A percentile compares a stretch with the other conserved stretches of the same genome.
phyloP scores from a whole-genome alignment of 306 rosid genomes.

The Senna tora region DNA sequence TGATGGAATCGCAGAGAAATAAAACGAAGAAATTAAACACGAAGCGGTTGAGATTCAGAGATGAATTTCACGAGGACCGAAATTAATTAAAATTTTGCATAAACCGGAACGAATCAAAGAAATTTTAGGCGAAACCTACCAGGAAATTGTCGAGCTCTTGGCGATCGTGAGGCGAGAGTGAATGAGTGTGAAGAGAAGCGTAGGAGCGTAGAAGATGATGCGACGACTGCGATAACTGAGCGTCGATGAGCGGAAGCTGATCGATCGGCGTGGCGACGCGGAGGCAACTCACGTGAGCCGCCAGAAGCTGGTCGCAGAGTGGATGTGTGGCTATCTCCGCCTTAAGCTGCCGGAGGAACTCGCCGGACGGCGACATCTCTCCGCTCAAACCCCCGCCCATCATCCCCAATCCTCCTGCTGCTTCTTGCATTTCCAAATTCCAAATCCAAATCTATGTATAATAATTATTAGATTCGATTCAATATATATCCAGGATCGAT shows the following conservation, averaged over 20 bases:
- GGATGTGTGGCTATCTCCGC: conserved; percentile 96
- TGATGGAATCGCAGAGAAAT: too few species aligned
- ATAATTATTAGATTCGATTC: too few species aligned
- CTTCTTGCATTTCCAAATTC: conserved; percentile 88
- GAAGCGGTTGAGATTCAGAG: too few species aligned
- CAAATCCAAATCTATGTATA: too few species aligned
- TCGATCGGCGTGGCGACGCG: conserved; percentile 97
- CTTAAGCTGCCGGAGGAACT: conserved; percentile 59
- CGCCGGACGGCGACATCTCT: conserved; percentile 39
- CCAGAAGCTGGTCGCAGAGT: conserved; percentile 76
- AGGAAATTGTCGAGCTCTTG: conserved; percentile 91
- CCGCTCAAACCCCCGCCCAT: conserved; percentile 22
- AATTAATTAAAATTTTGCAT: too few species aligned
- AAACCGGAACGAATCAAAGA: neutral
- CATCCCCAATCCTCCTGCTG: conserved; percentile 56
- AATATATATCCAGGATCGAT: too few species aligned
- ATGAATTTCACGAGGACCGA: too few species aligned
- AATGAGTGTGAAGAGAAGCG: conserved; percentile 60
- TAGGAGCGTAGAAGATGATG: conserved; percentile 81
- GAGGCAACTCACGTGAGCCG: conserved; percentile 87
- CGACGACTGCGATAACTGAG: conserved; percentile 85
- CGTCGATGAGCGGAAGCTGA: conserved; percentile 85
- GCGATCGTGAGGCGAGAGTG: conserved; percentile 79
- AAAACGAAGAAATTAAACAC: too few species aligned
- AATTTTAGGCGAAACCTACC: conserved; percentile 33